Percentiles rank a stretch among this genome's conserved stretches.
These are phyloP conservation scores for Cladosporium austrohemisphaericum DNA, from an alignment of 2,329 filamentous ascomycete species.

Conservation along the genomic window DNA sequence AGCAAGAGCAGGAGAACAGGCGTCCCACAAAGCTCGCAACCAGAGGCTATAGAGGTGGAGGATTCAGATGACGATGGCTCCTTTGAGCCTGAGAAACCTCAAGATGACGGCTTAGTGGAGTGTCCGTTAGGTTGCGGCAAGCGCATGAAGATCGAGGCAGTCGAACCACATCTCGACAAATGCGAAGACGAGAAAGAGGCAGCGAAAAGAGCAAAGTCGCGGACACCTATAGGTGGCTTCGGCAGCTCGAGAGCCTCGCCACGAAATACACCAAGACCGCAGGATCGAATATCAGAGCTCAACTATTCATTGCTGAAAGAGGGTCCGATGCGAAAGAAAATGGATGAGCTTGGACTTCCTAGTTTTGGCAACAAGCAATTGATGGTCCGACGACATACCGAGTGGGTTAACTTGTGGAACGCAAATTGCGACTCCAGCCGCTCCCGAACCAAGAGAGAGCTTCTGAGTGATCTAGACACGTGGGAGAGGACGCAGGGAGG, in stretches of 20 bases:
- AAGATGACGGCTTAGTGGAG: slow-evolving; percentile 69
- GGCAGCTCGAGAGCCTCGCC: slow-evolving; percentile 16
- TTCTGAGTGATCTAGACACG: slow-evolving; percentile 73
- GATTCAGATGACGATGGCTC: slow-evolving; percentile 39
- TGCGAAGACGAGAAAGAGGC: slow-evolving; percentile 46
- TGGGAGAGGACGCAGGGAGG: slow-evolving; percentile 85
- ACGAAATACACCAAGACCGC: slow-evolving; percentile 34
- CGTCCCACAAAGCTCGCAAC: slow-evolving; percentile 28
- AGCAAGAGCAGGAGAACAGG: slow-evolving; percentile 35
- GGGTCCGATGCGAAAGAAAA: slow-evolving; percentile 69
- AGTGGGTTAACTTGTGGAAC: slow-evolving; percentile 96
- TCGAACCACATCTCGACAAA: slow-evolving; percentile 77
- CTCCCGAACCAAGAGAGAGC: slow-evolving; percentile 65
- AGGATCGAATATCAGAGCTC: slow-evolving; percentile 70
- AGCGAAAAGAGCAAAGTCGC: slow-evolving; percentile 22
- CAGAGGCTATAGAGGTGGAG: slow-evolving; percentile 31
- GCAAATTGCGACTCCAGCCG: slow-evolving; percentile 84
- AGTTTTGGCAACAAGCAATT: slow-evolving; percentile 63
- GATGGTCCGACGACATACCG: slow-evolving; percentile 75
- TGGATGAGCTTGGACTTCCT: slow-evolving; percentile 75
- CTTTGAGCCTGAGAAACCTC: slow-evolving; percentile 29
- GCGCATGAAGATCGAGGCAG: slow-evolving; percentile 73
- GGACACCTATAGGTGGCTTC: slow-evolving; percentile 19
- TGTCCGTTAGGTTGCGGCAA: slow-evolving; percentile 76
- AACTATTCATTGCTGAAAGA: slow-evolving; percentile 90